Conservation (phyloP, 225 moss, liverwort and hornwort species). For the Straminergon stramineum region DNA sequence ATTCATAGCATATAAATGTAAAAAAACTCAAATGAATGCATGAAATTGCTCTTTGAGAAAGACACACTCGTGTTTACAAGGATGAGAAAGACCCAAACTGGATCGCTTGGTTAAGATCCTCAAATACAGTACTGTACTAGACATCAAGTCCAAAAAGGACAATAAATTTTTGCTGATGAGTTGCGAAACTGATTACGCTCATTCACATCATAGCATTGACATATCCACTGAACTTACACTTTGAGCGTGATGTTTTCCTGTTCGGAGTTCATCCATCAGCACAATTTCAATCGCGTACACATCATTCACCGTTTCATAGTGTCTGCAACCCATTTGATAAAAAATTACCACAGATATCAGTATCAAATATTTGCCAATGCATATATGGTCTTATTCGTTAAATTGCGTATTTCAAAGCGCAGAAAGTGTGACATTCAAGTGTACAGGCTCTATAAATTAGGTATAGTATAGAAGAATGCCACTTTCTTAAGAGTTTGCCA, state of each 20-base stretch:
- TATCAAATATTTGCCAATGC: neutral
- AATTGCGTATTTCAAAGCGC: neutral
- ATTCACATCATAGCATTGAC: neutral
- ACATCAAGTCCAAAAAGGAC: neutral
- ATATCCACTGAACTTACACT: neutral
- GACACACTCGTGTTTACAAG: neutral
- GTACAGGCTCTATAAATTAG: neutral
- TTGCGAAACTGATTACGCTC: neutral
- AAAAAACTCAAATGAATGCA: neutral
- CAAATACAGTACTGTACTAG: too few species aligned
- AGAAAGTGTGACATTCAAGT: neutral
- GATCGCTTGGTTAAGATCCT: neutral
- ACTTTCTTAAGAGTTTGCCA: neutral
- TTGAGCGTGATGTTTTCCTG: neutral
- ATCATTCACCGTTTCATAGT: neutral
- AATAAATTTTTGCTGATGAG: neutral
- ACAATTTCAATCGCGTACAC: neutral
- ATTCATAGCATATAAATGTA: neutral
- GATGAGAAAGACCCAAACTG: neutral
- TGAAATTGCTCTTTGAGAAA: neutral
- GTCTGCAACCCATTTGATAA: neutral
- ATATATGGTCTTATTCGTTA: too few species aligned
- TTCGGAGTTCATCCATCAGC: neutral
- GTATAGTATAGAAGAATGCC: too few species aligned
- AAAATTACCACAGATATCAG: neutral